Evolutionary conservation across 225 moss, liverwort and hornwort species (phyloP).

Genomic region (Straminergon stramineum): DNA sequence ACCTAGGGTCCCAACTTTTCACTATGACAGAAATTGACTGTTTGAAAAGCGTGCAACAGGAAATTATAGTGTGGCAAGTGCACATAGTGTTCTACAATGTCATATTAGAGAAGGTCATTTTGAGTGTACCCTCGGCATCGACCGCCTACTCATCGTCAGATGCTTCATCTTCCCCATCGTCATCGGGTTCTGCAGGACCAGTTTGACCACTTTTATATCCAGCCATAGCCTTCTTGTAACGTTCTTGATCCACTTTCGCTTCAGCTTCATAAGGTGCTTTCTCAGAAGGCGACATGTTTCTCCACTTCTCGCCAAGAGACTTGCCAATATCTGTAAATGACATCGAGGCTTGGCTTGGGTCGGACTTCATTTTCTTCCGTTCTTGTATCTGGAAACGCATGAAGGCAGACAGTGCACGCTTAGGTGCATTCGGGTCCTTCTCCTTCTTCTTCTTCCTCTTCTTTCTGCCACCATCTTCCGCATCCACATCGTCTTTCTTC

Average conservation of each 20-base stretch:
- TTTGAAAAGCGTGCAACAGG: not conserved
- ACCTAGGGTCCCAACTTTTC: not conserved
- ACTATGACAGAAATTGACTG: not conserved
- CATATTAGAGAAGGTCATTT: not conserved
- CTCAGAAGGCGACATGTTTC: constrained; percentile 68
- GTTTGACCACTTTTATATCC: constrained; percentile 54
- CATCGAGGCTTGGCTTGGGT: constrained; percentile 43
- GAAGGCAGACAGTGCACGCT: constrained; percentile 68
- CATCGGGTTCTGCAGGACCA: constrained; percentile 37
- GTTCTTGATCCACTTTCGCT: constrained; percentile 67
- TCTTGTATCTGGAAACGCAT: constrained; percentile 75
- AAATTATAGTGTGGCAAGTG: not conserved
- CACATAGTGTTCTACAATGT: not conserved
- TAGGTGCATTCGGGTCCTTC: constrained; percentile 89
- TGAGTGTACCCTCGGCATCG: not conserved
- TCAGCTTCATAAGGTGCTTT: constrained; percentile 82
- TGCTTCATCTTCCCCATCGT: constrained; percentile 45
- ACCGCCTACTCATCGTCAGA: constrained; percentile 62
- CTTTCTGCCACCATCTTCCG: constrained; percentile 61
- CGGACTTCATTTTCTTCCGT: constrained; percentile 75
- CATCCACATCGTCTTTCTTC: constrained; percentile 73
- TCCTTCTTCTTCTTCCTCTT: constrained; percentile 79
- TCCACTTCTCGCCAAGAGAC: constrained; percentile 81
- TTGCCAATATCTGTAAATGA: constrained; percentile 54
- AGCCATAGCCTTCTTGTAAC: constrained; percentile 72